phyloP scores from a whole-genome alignment of 2,329 filamentous ascomycete species.

The Talaromyces sp. region DNA sequence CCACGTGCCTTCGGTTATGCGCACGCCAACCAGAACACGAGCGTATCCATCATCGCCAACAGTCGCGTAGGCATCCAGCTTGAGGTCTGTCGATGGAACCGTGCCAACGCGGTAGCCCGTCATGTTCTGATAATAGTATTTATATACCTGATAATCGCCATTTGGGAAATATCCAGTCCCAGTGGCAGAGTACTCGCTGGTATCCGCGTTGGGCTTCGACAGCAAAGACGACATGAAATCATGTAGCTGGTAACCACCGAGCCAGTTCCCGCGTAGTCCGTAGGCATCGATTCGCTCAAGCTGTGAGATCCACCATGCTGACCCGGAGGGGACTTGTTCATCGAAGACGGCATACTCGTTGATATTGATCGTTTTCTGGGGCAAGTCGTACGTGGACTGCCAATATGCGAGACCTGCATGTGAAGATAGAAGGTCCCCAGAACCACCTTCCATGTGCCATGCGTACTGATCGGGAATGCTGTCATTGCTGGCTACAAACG shows the following conservation, averaged over 20 bases:
- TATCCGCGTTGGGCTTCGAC: slow-evolving; percentile 24
- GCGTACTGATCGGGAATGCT: slow-evolving; percentile 1
- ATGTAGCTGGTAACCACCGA: slow-evolving; percentile 35
- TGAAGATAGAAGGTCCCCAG: slow-evolving; percentile 1
- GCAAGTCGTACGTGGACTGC: slow-evolving; percentile 25
- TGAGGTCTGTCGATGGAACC: slow-evolving; percentile 28
- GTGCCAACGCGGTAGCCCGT: slow-evolving; percentile 37
- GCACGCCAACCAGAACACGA: slow-evolving; percentile 33
- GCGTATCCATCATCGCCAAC: slow-evolving; percentile 24
- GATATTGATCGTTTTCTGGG: slow-evolving; percentile 38
- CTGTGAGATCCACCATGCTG: slow-evolving; percentile 45
- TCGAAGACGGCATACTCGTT: slow-evolving; percentile 45
- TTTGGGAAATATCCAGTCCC: slow-evolving; percentile 35
- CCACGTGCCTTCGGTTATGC: slow-evolving; percentile 28
- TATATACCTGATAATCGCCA: slow-evolving; percentile 45
- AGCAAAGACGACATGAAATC: slow-evolving; percentile 41
- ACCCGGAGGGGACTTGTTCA: slow-evolving; percentile 40
- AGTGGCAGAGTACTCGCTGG: slow-evolving; percentile 17
- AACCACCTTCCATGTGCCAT: slow-evolving; percentile 5
- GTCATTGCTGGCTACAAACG: not conserved
- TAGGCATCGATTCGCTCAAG: slow-evolving; percentile 41
- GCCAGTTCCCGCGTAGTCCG: slow-evolving; percentile 46
- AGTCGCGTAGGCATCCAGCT: slow-evolving; percentile 38
- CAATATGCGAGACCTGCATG: slow-evolving; percentile 23
- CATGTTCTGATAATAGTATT: slow-evolving; percentile 45